phyloP scores from a whole-genome alignment of 2,329 filamentous ascomycete species.

The Arthrinium phaeospermum region DNA sequence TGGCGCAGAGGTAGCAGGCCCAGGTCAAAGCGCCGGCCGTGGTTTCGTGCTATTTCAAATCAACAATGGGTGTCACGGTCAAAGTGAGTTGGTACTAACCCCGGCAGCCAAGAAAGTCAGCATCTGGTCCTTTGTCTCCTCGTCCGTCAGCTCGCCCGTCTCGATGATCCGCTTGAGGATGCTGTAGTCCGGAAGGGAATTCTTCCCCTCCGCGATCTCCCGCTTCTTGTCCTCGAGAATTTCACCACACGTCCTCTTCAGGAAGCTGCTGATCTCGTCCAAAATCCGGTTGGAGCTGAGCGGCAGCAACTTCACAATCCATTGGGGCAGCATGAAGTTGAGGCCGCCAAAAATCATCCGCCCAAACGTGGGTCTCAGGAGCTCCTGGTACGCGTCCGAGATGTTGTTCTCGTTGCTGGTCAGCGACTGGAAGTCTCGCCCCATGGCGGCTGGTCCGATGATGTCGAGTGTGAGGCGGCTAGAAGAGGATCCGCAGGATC shows the following conservation, averaged over 20 bases:
- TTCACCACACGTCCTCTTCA: constrained; percentile 38
- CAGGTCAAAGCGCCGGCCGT: constrained; percentile 48
- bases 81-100: too few species aligned
- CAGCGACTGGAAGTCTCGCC: constrained; percentile 72
- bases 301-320: constrained; percentile 68
- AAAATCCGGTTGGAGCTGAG: constrained; percentile 71
- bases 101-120: constrained; percentile 51
- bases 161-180: constrained; percentile 45
- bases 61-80: too few species aligned
- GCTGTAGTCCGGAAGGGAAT: constrained; percentile 36
- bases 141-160: constrained; percentile 44
- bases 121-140: constrained; percentile 45
- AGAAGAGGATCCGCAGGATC: constrained; percentile 29
- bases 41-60: constrained; percentile 44
- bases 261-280: constrained; percentile 40
- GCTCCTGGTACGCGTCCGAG: constrained; percentile 35
- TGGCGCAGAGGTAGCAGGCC: constrained; percentile 45
- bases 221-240: constrained; percentile 74
- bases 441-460: constrained; percentile 74
- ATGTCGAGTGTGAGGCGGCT: constrained; percentile 75
- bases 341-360: constrained; percentile 51
- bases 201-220: constrained; percentile 51
- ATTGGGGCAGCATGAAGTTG: constrained; percentile 54
- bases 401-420: constrained; percentile 64
- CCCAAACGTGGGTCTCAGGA: constrained; percentile 53